A percentile compares a stretch with the other conserved stretches of the same genome.
These are phyloP conservation scores for Venustampulla echinocandica DNA, from an alignment of 495 filamentous ascomycete species.

Conservation along the genomic window DNA sequence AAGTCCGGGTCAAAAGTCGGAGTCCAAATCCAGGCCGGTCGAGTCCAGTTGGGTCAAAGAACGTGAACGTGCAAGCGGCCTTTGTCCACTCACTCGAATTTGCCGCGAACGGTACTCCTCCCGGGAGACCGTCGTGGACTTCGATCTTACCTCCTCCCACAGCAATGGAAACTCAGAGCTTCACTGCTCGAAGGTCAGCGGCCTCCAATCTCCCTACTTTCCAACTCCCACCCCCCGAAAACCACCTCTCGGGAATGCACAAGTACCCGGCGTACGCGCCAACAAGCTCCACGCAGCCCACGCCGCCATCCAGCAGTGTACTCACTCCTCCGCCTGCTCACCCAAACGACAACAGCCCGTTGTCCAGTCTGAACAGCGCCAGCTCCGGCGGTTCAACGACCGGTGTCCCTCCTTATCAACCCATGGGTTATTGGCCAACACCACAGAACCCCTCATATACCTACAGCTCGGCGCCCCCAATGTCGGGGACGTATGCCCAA, in stretches of 20 bases:
- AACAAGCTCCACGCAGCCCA: slow-evolving; percentile 30
- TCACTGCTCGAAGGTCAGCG: slow-evolving; percentile 51
- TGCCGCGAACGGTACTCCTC: too few relatives aligned
- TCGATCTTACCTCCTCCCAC: slow-evolving; percentile 12
- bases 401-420: slow-evolving; percentile 37
- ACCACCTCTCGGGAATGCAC: slow-evolving; percentile 30
- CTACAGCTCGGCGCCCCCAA: slow-evolving; percentile 35
- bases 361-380: slow-evolving; percentile 46
- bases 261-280: slow-evolving; percentile 36
- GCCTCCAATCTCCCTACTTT: slow-evolving; percentile 54
- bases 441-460: slow-evolving; percentile 44
- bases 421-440: slow-evolving; percentile 40
- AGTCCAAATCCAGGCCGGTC: too few relatives aligned
- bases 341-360: slow-evolving; percentile 53
- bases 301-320: slow-evolving; percentile 42
- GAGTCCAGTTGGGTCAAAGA: too few relatives aligned
- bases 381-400: slow-evolving; percentile 42
- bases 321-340: slow-evolving; percentile 55
- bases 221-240: slow-evolving; percentile 49
- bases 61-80: too few relatives aligned
- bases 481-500: slow-evolving; percentile 45
- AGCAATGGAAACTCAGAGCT: slow-evolving; percentile 34
- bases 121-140: slow-evolving; percentile 21
- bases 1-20: too few relatives aligned
- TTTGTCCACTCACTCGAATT: too few relatives aligned